Base-by-base conservation (phyloP, 805 yeast species). In the Torulaspora indica region DNA sequence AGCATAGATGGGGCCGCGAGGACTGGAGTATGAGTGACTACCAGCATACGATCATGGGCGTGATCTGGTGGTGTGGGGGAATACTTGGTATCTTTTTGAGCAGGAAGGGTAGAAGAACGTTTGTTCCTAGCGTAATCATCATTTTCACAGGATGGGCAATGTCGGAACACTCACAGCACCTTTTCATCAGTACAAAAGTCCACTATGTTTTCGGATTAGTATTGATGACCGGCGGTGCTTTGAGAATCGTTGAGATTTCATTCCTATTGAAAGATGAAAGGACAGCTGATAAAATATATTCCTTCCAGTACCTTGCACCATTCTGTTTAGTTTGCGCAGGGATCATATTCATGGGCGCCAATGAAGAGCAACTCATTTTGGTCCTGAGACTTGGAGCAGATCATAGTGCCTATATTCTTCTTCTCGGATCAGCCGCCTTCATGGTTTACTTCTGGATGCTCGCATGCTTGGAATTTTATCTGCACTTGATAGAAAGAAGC, bases 21-120 rank as follows among this genome's bases (percentile, higher is more conserved):
- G 78, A 72, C 7, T 91, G 98, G 98, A 75, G 78, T 34, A 95
- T 85, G 71, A 93, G 95, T 8, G 97, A 89, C 64, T 87, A 83
- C 63, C 96, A 90, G 68, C 97, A 90, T 64, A 90, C 98, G 0
- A 78, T 93, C 15, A 88, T 91, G 96, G 98, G 98, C 1, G 85
- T 91, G 45, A 75, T 91, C 24, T 91, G 97, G 95, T 89, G 96
- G 95, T 78, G 87, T 40, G 95, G 95, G 44, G 98, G 97, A 6
- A 68, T 89, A 52, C 65, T 89, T 20, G 98, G 98, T 1, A 73
- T 91, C 48, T 85, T 76, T 65, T 67, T 90, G 45, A 76, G 95
- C 1, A 70, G 86, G 58, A 77, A 78, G 41, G 79, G 83, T 36
- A 70, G 72, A 47, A 75, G 96, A 54, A 76, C 84, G 28, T 85